phyloP scores from a whole-genome alignment of 192 early-diverging fungal species.

The Borealophlyctis nickersoniae region DNA sequence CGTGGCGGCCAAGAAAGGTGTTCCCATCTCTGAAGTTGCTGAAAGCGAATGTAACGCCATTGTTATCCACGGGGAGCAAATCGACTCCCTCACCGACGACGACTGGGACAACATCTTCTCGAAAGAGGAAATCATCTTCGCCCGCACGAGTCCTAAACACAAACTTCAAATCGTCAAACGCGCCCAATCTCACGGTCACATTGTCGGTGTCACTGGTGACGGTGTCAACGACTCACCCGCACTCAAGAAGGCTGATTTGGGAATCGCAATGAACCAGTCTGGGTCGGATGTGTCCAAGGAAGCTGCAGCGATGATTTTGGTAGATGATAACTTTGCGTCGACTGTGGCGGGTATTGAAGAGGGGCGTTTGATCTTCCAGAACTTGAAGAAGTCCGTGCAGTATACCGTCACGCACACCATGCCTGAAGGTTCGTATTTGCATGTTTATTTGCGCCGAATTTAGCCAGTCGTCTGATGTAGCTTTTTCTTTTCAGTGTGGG shows the following conservation, averaged over 20 bases:
- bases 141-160: slow-evolving; percentile 92
- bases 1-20: slow-evolving; percentile 67
- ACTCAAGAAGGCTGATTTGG: slow-evolving; percentile 93
- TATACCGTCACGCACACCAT: slow-evolving; percentile 91
- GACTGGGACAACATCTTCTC: slow-evolving; percentile 94
- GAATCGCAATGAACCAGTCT: slow-evolving; percentile 95
- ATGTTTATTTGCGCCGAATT: background rate
- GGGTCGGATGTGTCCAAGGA: slow-evolving; percentile 97
- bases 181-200: slow-evolving; percentile 88
- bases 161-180: slow-evolving; percentile 95
- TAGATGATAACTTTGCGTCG: slow-evolving; percentile 98
- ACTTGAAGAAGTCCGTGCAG: slow-evolving; percentile 92
- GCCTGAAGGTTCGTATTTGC: slow-evolving; percentile 62
- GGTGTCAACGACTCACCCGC: slow-evolving; percentile 97
- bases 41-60: slow-evolving; percentile 86
- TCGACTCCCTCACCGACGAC: slow-evolving; percentile 72
- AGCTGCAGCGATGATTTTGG: slow-evolving; percentile 89
- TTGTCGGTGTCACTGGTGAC: slow-evolving; percentile 96
- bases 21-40: slow-evolving; percentile 53
- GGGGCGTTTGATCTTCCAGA: slow-evolving; percentile 91
- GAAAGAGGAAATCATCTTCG: slow-evolving; percentile 95
- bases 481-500: slow-evolving; percentile 66
- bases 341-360: slow-evolving; percentile 90
- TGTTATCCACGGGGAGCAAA: slow-evolving; percentile 89
- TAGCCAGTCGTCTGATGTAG: too few species aligned